Evolutionary conservation across 1,284 basidiomycete species (phyloP).

Genomic region (Apiotrichum domesticum): DNA sequence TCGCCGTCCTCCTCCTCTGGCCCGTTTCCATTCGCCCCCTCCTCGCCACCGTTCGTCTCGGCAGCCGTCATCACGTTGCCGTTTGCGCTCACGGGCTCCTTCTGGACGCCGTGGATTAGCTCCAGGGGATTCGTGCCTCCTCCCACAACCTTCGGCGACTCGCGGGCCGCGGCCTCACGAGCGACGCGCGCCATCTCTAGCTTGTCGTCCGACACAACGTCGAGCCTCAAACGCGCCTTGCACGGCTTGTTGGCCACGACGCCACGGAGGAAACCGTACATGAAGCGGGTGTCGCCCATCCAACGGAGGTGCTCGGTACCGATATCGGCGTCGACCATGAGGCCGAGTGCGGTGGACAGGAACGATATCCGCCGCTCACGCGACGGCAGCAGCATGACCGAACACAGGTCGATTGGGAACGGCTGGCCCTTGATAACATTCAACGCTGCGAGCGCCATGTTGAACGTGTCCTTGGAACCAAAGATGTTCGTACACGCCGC

Average conservation of each 20-base stretch:
- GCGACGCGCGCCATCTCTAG: constrained; percentile 55
- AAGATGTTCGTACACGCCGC: constrained; percentile 46
- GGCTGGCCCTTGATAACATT: constrained; percentile 79
- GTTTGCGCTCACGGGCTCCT: neutral
- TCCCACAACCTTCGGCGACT: constrained; percentile 18
- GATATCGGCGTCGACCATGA: constrained; percentile 84
- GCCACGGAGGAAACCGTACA: constrained; percentile 73
- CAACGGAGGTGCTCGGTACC: constrained; percentile 82
- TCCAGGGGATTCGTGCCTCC: constrained; percentile 10
- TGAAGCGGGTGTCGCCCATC: constrained; percentile 88
- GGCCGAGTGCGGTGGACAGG: constrained; percentile 77
- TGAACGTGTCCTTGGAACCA: constrained; percentile 58
- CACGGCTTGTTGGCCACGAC: constrained; percentile 63
- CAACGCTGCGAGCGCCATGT: constrained; percentile 66
- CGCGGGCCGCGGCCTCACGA: constrained; percentile 21
- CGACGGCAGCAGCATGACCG: constrained; percentile 51
- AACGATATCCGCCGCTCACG: constrained; percentile 62
- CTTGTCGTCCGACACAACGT: constrained; percentile 67
- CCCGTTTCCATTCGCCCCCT: neutral
- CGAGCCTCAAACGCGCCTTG: constrained; percentile 64
- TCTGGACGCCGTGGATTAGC: constrained; percentile 11
- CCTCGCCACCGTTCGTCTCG: too few species aligned
- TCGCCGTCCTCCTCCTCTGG: constrained; percentile 16
- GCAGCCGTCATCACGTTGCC: neutral
- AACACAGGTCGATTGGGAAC: constrained; percentile 76